Percentiles rank a stretch among this genome's conserved stretches.
These are phyloP conservation scores for Botrytis galanthina DNA, from an alignment of 2,329 filamentous ascomycete genomes.

Conservation along the genomic window DNA sequence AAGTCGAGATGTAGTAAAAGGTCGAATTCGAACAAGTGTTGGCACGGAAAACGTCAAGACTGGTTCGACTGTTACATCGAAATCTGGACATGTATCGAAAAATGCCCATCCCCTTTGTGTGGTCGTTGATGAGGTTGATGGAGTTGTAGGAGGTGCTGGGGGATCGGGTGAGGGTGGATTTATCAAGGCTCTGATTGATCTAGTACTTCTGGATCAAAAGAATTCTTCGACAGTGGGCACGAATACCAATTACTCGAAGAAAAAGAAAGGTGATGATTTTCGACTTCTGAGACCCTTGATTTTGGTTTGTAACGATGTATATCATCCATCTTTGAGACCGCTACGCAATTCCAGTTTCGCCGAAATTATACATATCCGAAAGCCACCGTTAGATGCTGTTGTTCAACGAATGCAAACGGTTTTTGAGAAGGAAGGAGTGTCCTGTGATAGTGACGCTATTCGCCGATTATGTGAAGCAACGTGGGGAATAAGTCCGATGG, in stretches of 20 bases:
- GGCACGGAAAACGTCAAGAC: conserved; percentile 91
- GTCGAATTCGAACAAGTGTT: conserved; percentile 84
- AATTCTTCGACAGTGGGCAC: conserved; percentile 51
- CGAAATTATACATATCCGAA: conserved; percentile 88
- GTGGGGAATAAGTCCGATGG: conserved; percentile 75
- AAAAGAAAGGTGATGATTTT: conserved; percentile 81
- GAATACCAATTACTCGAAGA: conserved; percentile 42
- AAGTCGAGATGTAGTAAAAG: conserved; percentile 84
- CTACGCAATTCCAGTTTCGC: conserved; percentile 81
- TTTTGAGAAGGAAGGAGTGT: conserved; percentile 85
- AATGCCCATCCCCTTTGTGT: conserved; percentile 86
- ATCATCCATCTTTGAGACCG: conserved; percentile 82
- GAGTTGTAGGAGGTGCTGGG: conserved; percentile 78
- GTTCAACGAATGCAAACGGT: conserved; percentile 76
- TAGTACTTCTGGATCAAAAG: conserved; percentile 82
- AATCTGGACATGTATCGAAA: conserved; percentile 58
- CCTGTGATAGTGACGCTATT: conserved; percentile 85
- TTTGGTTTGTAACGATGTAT: conserved; percentile 95
- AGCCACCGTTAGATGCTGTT: conserved; percentile 82
- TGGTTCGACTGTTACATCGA: conserved; percentile 54
- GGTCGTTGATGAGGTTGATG: conserved; percentile 94
- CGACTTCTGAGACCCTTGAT: conserved; percentile 83
- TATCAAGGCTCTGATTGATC: conserved; percentile 88
- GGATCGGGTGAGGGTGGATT: conserved; percentile 86
- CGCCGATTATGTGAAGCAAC: conserved; percentile 79